Evolutionary conservation across 352 stramenopile species (phyloP).

Genomic region (Pythium myriotylum): DNA sequence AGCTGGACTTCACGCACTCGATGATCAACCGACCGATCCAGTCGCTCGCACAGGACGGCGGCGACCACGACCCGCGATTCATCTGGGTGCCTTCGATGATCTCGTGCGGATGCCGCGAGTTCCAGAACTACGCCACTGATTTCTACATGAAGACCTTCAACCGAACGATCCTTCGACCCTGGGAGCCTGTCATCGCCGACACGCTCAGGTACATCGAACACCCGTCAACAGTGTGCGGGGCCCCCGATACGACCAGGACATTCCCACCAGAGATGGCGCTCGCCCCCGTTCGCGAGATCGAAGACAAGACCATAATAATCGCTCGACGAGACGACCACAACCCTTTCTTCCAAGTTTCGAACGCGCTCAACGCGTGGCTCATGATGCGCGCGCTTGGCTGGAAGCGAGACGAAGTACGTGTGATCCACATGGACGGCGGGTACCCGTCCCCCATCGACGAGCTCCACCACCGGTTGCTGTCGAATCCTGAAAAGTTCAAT

Average conservation of each 20-base stretch:
- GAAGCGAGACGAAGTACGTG: slow-evolving; percentile 5
- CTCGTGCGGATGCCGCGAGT: slow-evolving; percentile 20
- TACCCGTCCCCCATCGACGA: slow-evolving; percentile 29
- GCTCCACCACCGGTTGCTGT: slow-evolving; percentile 27
- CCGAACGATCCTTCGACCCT: slow-evolving; percentile 10
- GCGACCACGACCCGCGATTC: slow-evolving; percentile 43
- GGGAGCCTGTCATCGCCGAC: slow-evolving; percentile 8
- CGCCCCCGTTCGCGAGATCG: slow-evolving; percentile 1
- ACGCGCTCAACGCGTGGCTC: slow-evolving; percentile 29
- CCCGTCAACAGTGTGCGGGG: slow-evolving; percentile 12
- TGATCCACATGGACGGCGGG: slow-evolving; percentile 36
- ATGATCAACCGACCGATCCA: slow-evolving; percentile 29
- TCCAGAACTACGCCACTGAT: slow-evolving; percentile 2
- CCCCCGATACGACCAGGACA: background rate
- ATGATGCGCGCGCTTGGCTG: slow-evolving; percentile 16
- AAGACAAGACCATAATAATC: slow-evolving; percentile 19
- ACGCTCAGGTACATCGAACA: slow-evolving; percentile 2
- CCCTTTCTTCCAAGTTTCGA: slow-evolving; percentile 32
- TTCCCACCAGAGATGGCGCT: background rate
- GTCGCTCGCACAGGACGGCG: slow-evolving; percentile 33
- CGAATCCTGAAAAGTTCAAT: slow-evolving; percentile 1
- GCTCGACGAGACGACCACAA: slow-evolving; percentile 32
- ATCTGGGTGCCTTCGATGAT: slow-evolving; percentile 4
- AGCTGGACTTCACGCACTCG: slow-evolving; percentile 43
- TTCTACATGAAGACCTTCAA: slow-evolving; percentile 1